phyloP scores from a whole-genome alignment of 495 filamentous ascomycete genomes.

The Schizothecium vesticola region DNA sequence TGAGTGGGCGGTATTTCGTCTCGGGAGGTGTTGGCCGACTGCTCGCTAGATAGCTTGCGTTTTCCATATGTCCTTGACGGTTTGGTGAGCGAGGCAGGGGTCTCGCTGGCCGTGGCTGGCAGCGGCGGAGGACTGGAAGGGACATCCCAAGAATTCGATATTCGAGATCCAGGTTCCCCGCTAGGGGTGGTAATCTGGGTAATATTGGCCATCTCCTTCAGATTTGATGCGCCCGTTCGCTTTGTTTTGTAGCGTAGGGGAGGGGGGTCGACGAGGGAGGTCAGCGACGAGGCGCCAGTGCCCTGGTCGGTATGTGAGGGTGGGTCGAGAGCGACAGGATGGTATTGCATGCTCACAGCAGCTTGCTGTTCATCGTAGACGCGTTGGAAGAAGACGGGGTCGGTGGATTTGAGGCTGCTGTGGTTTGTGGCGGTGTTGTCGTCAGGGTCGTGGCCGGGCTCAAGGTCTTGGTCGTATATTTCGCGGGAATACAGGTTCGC shows the following conservation, averaged over 20 bases:
- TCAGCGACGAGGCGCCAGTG: constrained; percentile 11
- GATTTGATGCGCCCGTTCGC: constrained; percentile 3
- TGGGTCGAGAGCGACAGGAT: neutral
- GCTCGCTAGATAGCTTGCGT: constrained; percentile 12
- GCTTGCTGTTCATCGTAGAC: constrained; percentile 24
- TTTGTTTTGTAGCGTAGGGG: neutral
- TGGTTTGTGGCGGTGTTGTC: constrained; percentile 1
- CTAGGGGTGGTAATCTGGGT: constrained; percentile 22
- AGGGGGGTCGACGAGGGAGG: constrained; percentile 16
- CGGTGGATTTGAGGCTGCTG: constrained; percentile 22
- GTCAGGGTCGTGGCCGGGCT: constrained; percentile 1
- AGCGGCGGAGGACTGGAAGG: constrained; percentile 6
- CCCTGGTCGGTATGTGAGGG: neutral
- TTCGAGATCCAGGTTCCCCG: constrained; percentile 1
- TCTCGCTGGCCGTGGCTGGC: neutral
- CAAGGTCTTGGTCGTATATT: neutral
- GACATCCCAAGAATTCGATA: constrained; percentile 15
- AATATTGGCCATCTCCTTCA: constrained; percentile 7
- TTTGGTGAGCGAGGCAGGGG: neutral
- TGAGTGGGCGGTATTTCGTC: constrained; percentile 11
- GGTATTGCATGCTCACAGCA: neutral
- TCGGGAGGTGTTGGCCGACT: neutral
- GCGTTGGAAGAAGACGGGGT: constrained; percentile 26
- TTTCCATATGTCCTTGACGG: constrained; percentile 18
- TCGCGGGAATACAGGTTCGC: neutral